Evolutionary conservation across 768 basidiomycete genomes (phyloP).

Genomic region (Suillus cothurnatus): DNA sequence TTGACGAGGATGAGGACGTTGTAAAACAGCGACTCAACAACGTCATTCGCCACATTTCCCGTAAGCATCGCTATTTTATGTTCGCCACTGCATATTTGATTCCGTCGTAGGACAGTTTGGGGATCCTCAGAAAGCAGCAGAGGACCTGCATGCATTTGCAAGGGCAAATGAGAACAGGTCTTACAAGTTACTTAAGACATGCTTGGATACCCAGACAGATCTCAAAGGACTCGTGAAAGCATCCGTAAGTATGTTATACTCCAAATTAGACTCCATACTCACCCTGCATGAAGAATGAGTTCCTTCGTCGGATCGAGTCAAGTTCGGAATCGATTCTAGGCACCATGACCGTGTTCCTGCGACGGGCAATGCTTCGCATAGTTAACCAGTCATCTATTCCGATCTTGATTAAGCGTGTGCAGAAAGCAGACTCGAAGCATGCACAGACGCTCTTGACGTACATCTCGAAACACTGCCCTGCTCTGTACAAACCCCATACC

Average conservation of each 20-base stretch:
- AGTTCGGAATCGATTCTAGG: slow-evolving; percentile 56
- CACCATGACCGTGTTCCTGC: slow-evolving; percentile 74
- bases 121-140: slow-evolving; percentile 72
- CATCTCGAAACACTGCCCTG: slow-evolving; percentile 76
- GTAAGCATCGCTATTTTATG: slow-evolving; percentile 41
- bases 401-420: slow-evolving; percentile 70
- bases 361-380: slow-evolving; percentile 68
- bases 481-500: slow-evolving; percentile 72
- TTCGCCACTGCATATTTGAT: not conserved
- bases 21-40: slow-evolving; percentile 56
- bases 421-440: slow-evolving; percentile 45
- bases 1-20: slow-evolving; percentile 78
- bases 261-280: not conserved
- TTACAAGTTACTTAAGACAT: slow-evolving; percentile 81
- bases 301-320: slow-evolving; percentile 75
- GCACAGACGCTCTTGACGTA: slow-evolving; percentile 56
- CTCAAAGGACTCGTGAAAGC: slow-evolving; percentile 80
- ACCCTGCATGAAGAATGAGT: slow-evolving; percentile 60
- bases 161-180: slow-evolving; percentile 83
- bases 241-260: slow-evolving; percentile 44
- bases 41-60: slow-evolving; percentile 58
- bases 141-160: slow-evolving; percentile 83
- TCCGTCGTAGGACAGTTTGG: slow-evolving; percentile 48
- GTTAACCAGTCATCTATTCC: slow-evolving; percentile 87
- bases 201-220: slow-evolving; percentile 84